A percentile compares a stretch with the other conserved stretches of the same genome.
Conservation (phyloP, 208 protist genomes). For the Blechomonas ayalai region DNA sequence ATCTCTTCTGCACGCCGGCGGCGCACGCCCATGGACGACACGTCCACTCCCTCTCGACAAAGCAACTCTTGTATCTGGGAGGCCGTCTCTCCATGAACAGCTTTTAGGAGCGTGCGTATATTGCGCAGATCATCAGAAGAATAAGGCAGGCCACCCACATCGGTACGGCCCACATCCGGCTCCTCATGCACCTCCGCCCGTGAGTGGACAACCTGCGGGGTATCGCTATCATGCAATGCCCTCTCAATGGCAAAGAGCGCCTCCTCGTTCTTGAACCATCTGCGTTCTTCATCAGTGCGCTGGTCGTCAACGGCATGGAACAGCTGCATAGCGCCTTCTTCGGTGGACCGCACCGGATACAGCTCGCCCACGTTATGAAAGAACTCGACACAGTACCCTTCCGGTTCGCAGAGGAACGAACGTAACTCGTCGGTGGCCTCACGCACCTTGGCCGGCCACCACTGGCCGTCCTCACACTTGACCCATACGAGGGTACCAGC, state of each 20-base stretch:
- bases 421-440: constrained; percentile 12
- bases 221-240: constrained; percentile 20
- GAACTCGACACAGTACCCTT: constrained; percentile 68
- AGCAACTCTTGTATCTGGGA: constrained; percentile 21
- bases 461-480: constrained; percentile 70
- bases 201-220: constrained; percentile 1
- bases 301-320: constrained; percentile 25
- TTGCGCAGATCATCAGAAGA: constrained; percentile 37
- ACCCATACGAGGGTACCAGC: constrained; percentile 61
- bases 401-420: constrained; percentile 17
- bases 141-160: constrained; percentile 8
- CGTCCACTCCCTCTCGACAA: constrained; percentile 13
- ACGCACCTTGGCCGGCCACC: constrained; percentile 66
- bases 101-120: constrained; percentile 38
- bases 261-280: constrained; percentile 20
- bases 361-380: constrained; percentile 62
- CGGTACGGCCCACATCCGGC: background rate
- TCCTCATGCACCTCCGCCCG: background rate
- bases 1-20: constrained; percentile 7
- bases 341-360: constrained; percentile 32
- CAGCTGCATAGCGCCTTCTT: constrained; percentile 14
- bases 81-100: constrained; percentile 27
- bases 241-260: constrained; percentile 10
- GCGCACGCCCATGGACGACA: constrained; percentile 8
- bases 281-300: constrained; percentile 28